A percentile compares a stretch with the other conserved stretches of the same genome.
These are phyloP conservation scores for Hypoxylon sp. DNA, from an alignment of 2,329 filamentous ascomycete species.

Conservation along the genomic window DNA sequence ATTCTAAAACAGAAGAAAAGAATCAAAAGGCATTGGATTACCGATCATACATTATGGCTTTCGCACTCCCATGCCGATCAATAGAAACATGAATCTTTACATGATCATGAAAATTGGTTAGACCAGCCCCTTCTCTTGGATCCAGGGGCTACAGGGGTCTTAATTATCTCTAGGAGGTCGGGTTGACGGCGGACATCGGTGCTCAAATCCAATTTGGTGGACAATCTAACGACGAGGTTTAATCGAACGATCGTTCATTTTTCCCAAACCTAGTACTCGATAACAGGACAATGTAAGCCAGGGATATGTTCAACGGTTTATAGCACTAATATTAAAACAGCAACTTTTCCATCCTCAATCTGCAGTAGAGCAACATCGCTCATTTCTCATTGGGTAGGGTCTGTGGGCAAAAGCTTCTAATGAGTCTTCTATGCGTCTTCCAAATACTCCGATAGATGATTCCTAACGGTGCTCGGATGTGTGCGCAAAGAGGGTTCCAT, in stretches of 20 bases:
- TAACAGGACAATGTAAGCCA: slow-evolving; percentile 13
- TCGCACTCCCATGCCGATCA: slow-evolving; percentile 10
- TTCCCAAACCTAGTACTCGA: slow-evolving; percentile 11
- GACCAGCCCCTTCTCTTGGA: slow-evolving; percentile 20
- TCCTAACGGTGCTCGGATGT: slow-evolving; percentile 5
- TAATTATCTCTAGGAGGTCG: slow-evolving; percentile 25
- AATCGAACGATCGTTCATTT: slow-evolving; percentile 34
- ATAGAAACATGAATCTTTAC: slow-evolving; percentile 6
- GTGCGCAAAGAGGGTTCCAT: slow-evolving; percentile 15
- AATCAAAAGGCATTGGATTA: slow-evolving; percentile 8
- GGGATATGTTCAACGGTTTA: slow-evolving; percentile 27
- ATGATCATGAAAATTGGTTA: slow-evolving; percentile 15
- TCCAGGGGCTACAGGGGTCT: slow-evolving; percentile 27
- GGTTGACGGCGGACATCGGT: slow-evolving; percentile 10
- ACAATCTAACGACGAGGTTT: slow-evolving; percentile 24
- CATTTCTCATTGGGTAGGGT: slow-evolving; percentile 19
- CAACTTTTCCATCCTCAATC: slow-evolving; percentile 14
- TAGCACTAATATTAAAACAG: slow-evolving; percentile 30
- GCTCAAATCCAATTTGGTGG: slow-evolving; percentile 16
- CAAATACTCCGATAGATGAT: slow-evolving; percentile 40
- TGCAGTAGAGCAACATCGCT: slow-evolving; percentile 17
- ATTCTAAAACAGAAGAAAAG: not conserved
- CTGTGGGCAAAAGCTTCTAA: slow-evolving; percentile 30
- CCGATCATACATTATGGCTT: slow-evolving; percentile 2
- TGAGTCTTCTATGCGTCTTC: slow-evolving; percentile 44